Base-by-base conservation (phyloP, 2,329 filamentous ascomycete species). In the Albophoma yamanashiensis region DNA sequence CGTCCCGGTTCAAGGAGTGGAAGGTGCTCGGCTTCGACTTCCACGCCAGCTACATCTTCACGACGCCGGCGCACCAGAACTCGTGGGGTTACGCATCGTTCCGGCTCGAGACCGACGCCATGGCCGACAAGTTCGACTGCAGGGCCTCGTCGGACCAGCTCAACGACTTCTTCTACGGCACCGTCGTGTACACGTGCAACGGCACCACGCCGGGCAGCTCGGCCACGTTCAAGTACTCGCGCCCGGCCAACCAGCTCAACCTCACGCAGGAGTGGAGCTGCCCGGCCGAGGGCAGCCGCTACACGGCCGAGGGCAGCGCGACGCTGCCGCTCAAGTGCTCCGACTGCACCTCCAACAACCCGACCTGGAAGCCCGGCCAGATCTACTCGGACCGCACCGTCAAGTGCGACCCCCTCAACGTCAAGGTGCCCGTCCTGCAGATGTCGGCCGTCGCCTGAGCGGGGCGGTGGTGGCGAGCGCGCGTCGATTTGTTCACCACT, bases 241-340 rank as follows among this genome's bases (percentile, higher is more conserved):
- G 72, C 15, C 70, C 76, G 4, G 64, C 64, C 36, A 66, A 68
- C 8, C 61, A 69, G 58, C 67, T 83, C 56, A 64, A 67, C 40
- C 62, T 82, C 62, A 78, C 79, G 68, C 79, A 82, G 71, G 77
- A 73, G 4, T 83, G 80, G 80, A 65, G 63, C 11, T 83, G 80
- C 69, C 63, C 65, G 53, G 75, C 76, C 38, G 76, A 79, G 61
- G 67, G 67, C 39, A 68, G 65, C 47, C 62, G 63, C 45, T 73
- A 70, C 64, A 66, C 62, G 53, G 71, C 70, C 47, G 57, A 65
- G 47, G 71, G 70, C 43, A 61, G 61, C 25, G 63, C 64, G 55
- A 61, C 63, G 15, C 65, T 73, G 34, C 59, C 69, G n/a, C 66
- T 74, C 22, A 42, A 61, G 8, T 74, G 72, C 68, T 36, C 62